Evolutionary conservation across 805 yeast species (phyloP).

Genomic region (Suhomyces pyralidae): DNA sequence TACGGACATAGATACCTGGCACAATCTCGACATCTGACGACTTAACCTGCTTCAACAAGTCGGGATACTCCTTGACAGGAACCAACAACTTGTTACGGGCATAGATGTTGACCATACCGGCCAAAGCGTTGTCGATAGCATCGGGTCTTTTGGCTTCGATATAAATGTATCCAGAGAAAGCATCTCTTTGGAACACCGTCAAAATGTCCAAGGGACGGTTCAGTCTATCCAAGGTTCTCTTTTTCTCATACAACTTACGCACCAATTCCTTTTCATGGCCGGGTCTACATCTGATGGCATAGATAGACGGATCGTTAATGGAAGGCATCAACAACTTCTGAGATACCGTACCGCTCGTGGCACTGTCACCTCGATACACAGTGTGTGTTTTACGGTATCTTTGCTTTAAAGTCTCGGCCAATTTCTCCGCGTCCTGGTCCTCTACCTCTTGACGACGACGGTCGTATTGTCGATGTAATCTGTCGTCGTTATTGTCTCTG

Average conservation of each 20-base stretch:
- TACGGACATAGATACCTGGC: slow-evolving; percentile 90
- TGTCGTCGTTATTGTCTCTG: slow-evolving; percentile 51
- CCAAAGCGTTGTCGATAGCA: slow-evolving; percentile 83
- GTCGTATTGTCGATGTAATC: slow-evolving; percentile 89
- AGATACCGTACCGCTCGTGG: slow-evolving; percentile 62
- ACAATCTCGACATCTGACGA: slow-evolving; percentile 82
- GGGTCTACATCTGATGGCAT: slow-evolving; percentile 91
- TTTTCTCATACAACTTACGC: slow-evolving; percentile 78
- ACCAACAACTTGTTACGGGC: slow-evolving; percentile 72
- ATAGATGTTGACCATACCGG: slow-evolving; percentile 87
- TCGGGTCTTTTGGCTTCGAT: slow-evolving; percentile 92
- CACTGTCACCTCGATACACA: slow-evolving; percentile 81
- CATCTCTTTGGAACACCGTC: slow-evolving; percentile 92
- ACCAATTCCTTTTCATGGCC: slow-evolving; percentile 93
- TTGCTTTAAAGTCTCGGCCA: slow-evolving; percentile 89
- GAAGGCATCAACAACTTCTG: slow-evolving; percentile 93
- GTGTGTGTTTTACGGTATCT: slow-evolving; percentile 86
- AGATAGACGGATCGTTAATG: slow-evolving; percentile 92
- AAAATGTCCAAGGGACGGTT: slow-evolving; percentile 77
- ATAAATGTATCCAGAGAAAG: slow-evolving; percentile 87
- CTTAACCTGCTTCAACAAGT: slow-evolving; percentile 83
- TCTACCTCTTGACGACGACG: slow-evolving; percentile 80
- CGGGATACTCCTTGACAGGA: slow-evolving; percentile 94
- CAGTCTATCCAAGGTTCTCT: slow-evolving; percentile 70
- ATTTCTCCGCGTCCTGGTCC: slow-evolving; percentile 90